A percentile compares a stretch with the other conserved stretches of the same genome.
phyloP scores from a whole-genome alignment of 768 basidiomycete genomes.

The Leccinum uliginosum region DNA sequence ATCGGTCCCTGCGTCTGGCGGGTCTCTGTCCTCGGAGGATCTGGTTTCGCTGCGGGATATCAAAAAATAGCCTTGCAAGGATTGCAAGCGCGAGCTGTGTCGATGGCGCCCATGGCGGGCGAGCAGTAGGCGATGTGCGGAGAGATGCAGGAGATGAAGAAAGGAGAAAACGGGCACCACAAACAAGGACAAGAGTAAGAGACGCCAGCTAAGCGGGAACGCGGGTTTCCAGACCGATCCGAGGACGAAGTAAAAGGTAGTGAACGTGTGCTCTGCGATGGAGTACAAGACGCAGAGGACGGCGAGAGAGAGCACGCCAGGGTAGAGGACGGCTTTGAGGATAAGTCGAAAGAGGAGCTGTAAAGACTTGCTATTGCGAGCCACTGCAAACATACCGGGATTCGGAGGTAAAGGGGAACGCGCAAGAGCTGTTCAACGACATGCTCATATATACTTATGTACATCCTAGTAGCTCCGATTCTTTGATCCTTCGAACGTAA shows the following conservation, averaged over 20 bases:
- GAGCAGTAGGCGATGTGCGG: neutral
- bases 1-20: neutral
- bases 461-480: too few relatives aligned
- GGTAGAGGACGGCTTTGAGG: neutral
- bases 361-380: neutral
- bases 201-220: constrained; percentile 19
- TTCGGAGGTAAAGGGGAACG: neutral
- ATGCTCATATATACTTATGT: too few relatives aligned
- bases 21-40: neutral
- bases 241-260: constrained; percentile 4
- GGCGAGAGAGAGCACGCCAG: neutral
- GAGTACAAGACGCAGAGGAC: constrained; percentile 7
- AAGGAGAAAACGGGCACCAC: constrained; percentile 10
- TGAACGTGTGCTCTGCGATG: constrained; percentile 9
- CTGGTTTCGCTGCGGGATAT: constrained; percentile 6
- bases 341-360: neutral
- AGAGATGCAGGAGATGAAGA: constrained; percentile 8
- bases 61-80: constrained; percentile 7
- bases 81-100: neutral
- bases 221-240: constrained; percentile 14
- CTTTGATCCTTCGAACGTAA: too few relatives aligned
- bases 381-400: neutral
- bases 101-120: neutral
- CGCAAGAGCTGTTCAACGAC: too few relatives aligned
- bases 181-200: constrained; percentile 12